Evolutionary conservation across 2,329 filamentous ascomycete genomes (phyloP).

Genomic region (Tolypocladium album): DNA sequence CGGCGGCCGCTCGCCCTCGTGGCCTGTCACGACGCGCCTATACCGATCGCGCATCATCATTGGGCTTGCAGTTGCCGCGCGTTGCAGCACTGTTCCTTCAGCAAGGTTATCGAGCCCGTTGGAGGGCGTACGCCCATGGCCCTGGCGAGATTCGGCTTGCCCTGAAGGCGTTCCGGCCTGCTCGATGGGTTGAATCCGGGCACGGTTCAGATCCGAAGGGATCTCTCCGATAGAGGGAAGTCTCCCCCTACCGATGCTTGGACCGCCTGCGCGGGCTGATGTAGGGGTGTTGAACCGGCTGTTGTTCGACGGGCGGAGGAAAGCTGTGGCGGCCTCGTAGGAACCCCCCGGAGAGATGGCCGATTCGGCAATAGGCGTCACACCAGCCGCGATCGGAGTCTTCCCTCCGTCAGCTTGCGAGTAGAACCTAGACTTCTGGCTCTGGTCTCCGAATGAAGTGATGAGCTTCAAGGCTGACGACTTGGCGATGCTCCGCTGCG

Average conservation of each 20-base stretch:
- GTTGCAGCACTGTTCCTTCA: slow-evolving; percentile 39
- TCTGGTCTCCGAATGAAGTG: slow-evolving; percentile 67
- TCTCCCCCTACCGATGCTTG: slow-evolving; percentile 51
- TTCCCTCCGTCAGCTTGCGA: slow-evolving; percentile 42
- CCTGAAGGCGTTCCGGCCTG: slow-evolving; percentile 13
- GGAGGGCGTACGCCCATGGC: slow-evolving; percentile 25
- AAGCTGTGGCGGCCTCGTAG: slow-evolving; percentile 54
- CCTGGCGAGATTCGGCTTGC: slow-evolving; percentile 14
- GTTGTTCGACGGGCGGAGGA: slow-evolving; percentile 54
- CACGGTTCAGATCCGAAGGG: slow-evolving; percentile 20
- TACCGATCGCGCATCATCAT: slow-evolving; percentile 47
- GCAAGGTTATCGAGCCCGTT: slow-evolving; percentile 30
- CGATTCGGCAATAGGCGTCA: slow-evolving; percentile 79
- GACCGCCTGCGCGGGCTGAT: slow-evolving; percentile 48
- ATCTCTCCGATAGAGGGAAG: slow-evolving; percentile 67
- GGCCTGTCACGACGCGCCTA: slow-evolving; percentile 20
- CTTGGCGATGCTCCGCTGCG: slow-evolving; percentile 59
- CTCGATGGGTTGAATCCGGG: slow-evolving; percentile 15
- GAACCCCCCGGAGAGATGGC: slow-evolving; percentile 50
- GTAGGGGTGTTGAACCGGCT: slow-evolving; percentile 61
- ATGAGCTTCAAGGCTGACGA: slow-evolving; percentile 82
- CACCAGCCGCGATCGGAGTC: slow-evolving; percentile 72
- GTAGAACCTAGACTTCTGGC: slow-evolving; percentile 54
- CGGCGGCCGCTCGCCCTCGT: slow-evolving; percentile 40
- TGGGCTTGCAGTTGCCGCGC: slow-evolving; percentile 57